Conservation (phyloP, 169 alveolate species). For the Babesia bigemina region DNA sequence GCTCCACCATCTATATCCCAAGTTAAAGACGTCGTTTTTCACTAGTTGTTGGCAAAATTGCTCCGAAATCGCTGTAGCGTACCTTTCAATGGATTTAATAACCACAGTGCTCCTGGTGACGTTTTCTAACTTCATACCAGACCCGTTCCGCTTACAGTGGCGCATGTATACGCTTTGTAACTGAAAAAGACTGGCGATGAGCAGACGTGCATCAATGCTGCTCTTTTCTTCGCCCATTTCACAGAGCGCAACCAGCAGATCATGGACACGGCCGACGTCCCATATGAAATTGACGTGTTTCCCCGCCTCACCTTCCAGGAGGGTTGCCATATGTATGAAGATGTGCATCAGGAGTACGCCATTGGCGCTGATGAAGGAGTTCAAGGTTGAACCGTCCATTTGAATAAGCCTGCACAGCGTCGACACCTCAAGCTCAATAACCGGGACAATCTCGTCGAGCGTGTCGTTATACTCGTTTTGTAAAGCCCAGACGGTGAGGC, state of each 20-base stretch:
- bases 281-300: constrained; percentile 10
- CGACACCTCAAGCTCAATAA: constrained; percentile 13
- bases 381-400: not conserved
- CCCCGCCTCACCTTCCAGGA: constrained; percentile 10
- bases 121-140: not conserved
- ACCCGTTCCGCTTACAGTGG: not conserved
- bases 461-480: constrained; percentile 23
- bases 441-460: constrained; percentile 50
- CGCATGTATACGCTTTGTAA: constrained; percentile 5
- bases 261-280: not conserved
- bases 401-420: constrained; percentile 5
- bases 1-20: constrained; percentile 12
- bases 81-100: not conserved
- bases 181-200: constrained; percentile 4
- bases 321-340: not conserved
- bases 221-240: not conserved
- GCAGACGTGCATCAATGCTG: not conserved
- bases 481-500: constrained; percentile 54
- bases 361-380: constrained; percentile 5
- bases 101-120: not conserved
- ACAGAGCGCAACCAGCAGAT: constrained; percentile 2
- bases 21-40: not conserved
- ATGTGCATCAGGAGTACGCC: constrained; percentile 26
- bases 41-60: not conserved
- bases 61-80: not conserved